Evolutionary conservation across 345 rosid species (phyloP), one percentile per base, ranked within the genome.

Genomic region (Heritiera fomes): DNA sequence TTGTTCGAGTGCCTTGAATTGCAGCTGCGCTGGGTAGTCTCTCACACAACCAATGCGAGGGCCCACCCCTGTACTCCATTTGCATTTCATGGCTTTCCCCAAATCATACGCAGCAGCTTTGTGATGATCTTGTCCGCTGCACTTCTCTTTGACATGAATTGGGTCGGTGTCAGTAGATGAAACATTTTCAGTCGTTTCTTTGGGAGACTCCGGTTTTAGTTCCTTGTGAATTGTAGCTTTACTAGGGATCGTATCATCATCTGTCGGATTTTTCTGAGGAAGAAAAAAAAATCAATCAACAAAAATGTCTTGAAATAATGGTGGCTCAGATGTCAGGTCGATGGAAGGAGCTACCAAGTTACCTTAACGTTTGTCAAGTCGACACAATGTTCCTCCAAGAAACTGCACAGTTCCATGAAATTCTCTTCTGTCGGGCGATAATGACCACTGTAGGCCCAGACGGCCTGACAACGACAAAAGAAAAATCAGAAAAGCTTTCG

Each of bases 381-480:
- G 9, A 89, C 71, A 12, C 53, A 61, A 65, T 79, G 80, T 38
- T 85, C 88, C 79, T 78, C 82, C 15, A 89, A 76, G 77, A 87
- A 89, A 58, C 46, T 53, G 41, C 86, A 61, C 53, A 89, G 28
- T 68, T 83, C 86, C 75, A 9, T 53, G 77, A 89, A 89, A 68
- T 80, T 85, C 70, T 87, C 92, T 64, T 86, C 81, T 5, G 90
- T 78, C 32, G 90, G 90, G 43, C 77, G 87, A 71, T 89, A 89
- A 75, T 89, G 92, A 17, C 90, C 92, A 45, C 92, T 89, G 76
- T 83, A 86, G 11, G 90, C 77, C 92, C 92, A 89, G 8, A 83
- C 11, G 14, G 87, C 92, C 91, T 85, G 49, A 55, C 55, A 53
- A 55, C 17, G 6, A 4, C 18, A 18, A 72, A 71, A 11, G 14